phyloP scores from a whole-genome alignment of 495 filamentous ascomycete species.

The Neurospora sp. region DNA sequence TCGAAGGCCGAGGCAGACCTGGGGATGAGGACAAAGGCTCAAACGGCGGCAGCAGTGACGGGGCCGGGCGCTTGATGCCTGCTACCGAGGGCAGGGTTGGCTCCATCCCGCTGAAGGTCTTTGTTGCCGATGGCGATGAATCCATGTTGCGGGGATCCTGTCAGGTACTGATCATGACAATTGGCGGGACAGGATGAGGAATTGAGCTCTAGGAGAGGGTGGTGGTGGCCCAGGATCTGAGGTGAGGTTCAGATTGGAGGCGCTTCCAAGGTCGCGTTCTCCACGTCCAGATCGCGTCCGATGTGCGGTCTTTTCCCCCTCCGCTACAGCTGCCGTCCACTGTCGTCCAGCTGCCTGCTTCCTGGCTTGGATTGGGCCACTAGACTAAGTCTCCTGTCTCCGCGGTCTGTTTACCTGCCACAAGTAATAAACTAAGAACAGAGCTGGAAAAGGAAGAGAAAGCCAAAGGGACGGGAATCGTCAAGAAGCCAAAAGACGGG shows the following conservation, averaged over 20 bases:
- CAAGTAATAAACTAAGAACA: neutral
- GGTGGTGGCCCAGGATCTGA: neutral
- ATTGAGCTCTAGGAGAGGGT: neutral
- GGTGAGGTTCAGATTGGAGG: neutral
- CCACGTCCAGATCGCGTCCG: slow-evolving; percentile 4
- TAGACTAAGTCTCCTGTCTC: neutral
- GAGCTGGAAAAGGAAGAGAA: neutral
- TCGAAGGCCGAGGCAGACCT: slow-evolving; percentile 60
- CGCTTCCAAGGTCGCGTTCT: neutral
- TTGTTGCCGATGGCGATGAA: slow-evolving; percentile 16
- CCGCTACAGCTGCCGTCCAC: neutral
- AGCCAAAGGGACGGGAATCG: neutral
- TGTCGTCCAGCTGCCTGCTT: neutral
- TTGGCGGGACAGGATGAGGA: neutral
- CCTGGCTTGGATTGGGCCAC: neutral
- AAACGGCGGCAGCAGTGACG: slow-evolving; percentile 80
- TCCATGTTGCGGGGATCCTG: slow-evolving; percentile 16
- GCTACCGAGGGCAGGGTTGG: slow-evolving; percentile 38
- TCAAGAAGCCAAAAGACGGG: neutral
- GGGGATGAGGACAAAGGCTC: slow-evolving; percentile 89
- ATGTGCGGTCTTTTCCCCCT: slow-evolving; percentile 2
- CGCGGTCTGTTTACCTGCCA: neutral
- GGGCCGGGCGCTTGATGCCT: slow-evolving; percentile 67
- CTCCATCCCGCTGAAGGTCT: slow-evolving; percentile 13
- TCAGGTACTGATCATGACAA: slow-evolving; percentile 20